These are phyloP conservation scores for Cucurbita maxima DNA, from an alignment of 306 rosid species.

Conservation along the genomic window DNA sequence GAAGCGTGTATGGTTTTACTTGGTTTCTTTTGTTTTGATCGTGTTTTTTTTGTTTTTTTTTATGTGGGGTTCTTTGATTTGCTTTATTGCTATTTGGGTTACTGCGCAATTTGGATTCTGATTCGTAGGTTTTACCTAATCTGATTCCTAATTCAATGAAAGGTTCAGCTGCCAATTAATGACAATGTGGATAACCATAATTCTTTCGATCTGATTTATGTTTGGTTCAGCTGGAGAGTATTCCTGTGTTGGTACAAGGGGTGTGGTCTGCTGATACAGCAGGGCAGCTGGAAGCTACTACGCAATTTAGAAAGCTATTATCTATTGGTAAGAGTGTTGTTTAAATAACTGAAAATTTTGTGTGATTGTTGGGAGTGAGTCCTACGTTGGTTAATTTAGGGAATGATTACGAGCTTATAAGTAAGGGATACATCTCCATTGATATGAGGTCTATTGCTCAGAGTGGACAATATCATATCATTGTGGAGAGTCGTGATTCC, in stretches of 20 bases:
- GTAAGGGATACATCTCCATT: too few species aligned
- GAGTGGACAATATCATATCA: too few species aligned
- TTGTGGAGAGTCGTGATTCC: too few species aligned
- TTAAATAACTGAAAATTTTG: background rate
- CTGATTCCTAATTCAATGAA: background rate
- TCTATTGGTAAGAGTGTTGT: conserved; percentile 31
- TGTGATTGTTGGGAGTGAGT: too few species aligned
- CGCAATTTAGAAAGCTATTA: conserved; percentile 40
- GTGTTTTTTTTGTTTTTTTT: background rate
- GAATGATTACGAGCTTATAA: too few species aligned
- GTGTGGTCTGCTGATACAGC: conserved; percentile 39
- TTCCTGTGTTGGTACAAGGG: conserved; percentile 41
- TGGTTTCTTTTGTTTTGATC: background rate
- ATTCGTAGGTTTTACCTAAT: background rate
- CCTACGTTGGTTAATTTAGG: too few species aligned
- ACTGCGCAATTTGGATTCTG: background rate
- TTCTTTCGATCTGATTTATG: background rate
- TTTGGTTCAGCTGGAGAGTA: conserved; percentile 36
- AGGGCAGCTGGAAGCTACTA: conserved; percentile 48
- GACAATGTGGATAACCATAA: background rate
- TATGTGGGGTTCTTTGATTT: background rate
- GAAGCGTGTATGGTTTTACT: conserved; percentile 18
- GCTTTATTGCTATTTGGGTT: background rate
- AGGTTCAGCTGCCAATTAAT: background rate
- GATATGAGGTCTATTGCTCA: too few species aligned